These are phyloP conservation scores for Chionographis japonica DNA, from an alignment of 106 monocot species.

Conservation along the genomic window DNA sequence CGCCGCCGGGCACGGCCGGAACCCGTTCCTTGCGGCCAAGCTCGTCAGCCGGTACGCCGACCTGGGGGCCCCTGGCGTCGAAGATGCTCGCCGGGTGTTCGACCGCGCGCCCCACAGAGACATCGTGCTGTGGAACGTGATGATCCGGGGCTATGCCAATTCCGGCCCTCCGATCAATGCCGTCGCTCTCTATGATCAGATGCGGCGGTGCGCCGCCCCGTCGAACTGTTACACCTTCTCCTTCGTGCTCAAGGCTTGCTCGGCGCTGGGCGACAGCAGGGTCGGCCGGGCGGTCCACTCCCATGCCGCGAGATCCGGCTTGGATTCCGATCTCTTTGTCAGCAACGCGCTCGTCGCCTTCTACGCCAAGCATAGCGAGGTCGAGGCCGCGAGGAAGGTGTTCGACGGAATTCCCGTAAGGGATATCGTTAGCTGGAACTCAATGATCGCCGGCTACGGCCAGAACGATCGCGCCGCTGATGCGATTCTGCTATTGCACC, in stretches of 20 bases:
- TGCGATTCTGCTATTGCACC: constrained; percentile 23
- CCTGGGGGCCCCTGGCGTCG: background rate
- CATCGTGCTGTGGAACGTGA: constrained; percentile 40
- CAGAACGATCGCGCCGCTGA: constrained; percentile 14
- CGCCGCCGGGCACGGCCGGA: constrained; percentile 12
- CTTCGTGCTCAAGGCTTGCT: constrained; percentile 44
- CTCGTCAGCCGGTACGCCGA: constrained; percentile 34
- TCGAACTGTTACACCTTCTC: constrained; percentile 50
- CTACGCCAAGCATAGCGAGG: constrained; percentile 25
- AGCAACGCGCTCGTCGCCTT: constrained; percentile 40
- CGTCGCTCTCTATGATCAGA: constrained; percentile 11
- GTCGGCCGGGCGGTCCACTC: constrained; percentile 28
- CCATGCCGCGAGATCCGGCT: constrained; percentile 17
- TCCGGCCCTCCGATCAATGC: constrained; percentile 16
- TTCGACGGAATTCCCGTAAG: constrained; percentile 29
- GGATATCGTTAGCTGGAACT: constrained; percentile 59
- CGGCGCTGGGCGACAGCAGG: background rate
- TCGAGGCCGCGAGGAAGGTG: constrained; percentile 20
- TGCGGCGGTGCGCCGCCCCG: background rate
- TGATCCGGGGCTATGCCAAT: constrained; percentile 31
- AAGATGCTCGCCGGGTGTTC: constrained; percentile 37
- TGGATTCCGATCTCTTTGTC: constrained; percentile 27
- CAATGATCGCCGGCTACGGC: constrained; percentile 33
- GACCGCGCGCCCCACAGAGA: constrained; percentile 24
- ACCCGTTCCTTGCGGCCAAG: constrained; percentile 36